Percentiles rank a stretch among this genome's conserved stretches.
These are phyloP conservation scores for Leccinum pellstonianum DNA, from an alignment of 768 basidiomycete species.

Conservation along the genomic window DNA sequence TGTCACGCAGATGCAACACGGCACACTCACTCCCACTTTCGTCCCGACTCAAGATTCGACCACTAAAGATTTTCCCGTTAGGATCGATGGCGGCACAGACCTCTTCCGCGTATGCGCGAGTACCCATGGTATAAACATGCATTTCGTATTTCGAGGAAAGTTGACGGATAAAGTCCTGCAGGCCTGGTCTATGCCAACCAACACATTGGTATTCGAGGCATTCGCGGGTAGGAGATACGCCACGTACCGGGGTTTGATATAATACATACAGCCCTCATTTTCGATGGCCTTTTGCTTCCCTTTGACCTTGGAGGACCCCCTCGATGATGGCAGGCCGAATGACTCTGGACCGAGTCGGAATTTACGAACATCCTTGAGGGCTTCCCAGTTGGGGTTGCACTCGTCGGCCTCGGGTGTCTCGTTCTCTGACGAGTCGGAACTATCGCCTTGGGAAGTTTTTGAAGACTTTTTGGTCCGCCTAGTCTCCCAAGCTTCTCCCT, in stretches of 20 bases:
- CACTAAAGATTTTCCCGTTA: conserved; percentile 78
- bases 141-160: conserved; percentile 87
- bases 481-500: conserved; percentile 79
- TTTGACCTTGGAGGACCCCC: conserved; percentile 42
- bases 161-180: conserved; percentile 70
- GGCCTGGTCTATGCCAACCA: conserved; percentile 61
- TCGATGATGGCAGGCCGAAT: conserved; percentile 47
- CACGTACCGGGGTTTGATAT: conserved; percentile 92
- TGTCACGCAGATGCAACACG: neutral
- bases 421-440: conserved; percentile 39
- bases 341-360: conserved; percentile 85
- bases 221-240: neutral
- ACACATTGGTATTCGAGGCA: neutral
- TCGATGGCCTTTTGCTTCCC: conserved; percentile 66
- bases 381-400: conserved; percentile 91
- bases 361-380: conserved; percentile 84
- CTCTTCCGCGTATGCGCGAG: conserved; percentile 92
- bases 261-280: conserved; percentile 89
- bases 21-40: conserved; percentile 87
- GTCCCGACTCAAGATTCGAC: conserved; percentile 86
- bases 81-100: conserved; percentile 96
- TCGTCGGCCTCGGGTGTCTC: conserved; percentile 48
- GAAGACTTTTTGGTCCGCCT: conserved; percentile 46
- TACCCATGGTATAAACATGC: conserved; percentile 99
- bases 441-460: conserved; percentile 29